Percentiles rank a stretch among this genome's conserved stretches.
phyloP scores from a whole-genome alignment of 78 protist genomes.

The Planoprotostelium fungivorum region DNA sequence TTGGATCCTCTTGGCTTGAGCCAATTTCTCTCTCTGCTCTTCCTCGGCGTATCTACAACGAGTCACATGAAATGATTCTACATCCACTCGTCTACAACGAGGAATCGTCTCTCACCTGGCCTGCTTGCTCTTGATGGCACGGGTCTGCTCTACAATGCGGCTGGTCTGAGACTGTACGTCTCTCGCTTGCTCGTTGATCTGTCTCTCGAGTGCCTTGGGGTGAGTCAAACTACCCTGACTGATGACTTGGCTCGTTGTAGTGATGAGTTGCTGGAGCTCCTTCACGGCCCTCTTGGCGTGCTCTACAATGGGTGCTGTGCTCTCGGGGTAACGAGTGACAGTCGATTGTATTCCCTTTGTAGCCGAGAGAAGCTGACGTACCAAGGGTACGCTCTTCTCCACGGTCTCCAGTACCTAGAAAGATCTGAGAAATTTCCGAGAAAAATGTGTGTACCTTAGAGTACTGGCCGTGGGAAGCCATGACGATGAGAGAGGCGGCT shows the following conservation, averaged over 20 bases:
- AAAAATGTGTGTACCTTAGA: not conserved
- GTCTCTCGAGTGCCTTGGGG: not conserved
- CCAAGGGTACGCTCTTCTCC: not conserved
- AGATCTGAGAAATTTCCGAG: not conserved
- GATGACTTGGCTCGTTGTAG: not conserved
- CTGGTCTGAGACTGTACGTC: not conserved
- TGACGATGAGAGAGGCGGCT: not conserved
- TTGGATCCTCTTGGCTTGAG: not conserved
- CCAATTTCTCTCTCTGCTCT: not conserved
- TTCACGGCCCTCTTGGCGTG: not conserved
- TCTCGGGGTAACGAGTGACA: not conserved
- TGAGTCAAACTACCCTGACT: not conserved
- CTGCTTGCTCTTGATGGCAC: not conserved
- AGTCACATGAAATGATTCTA: too few relatives aligned
- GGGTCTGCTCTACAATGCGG: not conserved
- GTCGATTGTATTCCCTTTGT: not conserved
- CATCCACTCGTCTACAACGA: too few relatives aligned
- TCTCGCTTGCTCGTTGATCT: not conserved
- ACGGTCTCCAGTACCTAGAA: not conserved
- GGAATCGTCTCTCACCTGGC: too few relatives aligned
- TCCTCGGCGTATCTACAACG: not conserved
- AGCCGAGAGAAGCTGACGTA: not conserved
- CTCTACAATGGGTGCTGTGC: not conserved
- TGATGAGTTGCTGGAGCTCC: not conserved
- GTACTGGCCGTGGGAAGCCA: constrained; percentile 1